These are phyloP conservation scores for Starmera caribaea DNA, from an alignment of 805 yeast genomes.

Conservation along the genomic window DNA sequence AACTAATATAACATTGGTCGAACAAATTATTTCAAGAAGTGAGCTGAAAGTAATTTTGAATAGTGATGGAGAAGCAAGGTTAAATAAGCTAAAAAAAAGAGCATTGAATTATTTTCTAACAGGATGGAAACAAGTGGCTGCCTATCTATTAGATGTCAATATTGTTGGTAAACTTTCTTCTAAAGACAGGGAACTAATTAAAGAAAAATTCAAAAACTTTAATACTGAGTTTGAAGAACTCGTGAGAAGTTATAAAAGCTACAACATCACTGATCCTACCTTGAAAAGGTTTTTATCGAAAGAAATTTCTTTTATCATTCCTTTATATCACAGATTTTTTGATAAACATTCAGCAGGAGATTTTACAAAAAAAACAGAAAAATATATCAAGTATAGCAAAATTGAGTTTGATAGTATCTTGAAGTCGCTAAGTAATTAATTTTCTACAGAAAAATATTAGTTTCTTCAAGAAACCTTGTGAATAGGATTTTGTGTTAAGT, in stretches of 20 bases:
- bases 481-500: too few relatives aligned
- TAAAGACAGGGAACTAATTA: constrained; percentile 74
- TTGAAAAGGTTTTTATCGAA: constrained; percentile 54
- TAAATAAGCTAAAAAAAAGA: constrained; percentile 62
- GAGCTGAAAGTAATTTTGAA: constrained; percentile 48
- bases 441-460: too few relatives aligned
- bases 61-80: constrained; percentile 46
- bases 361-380: constrained; percentile 58
- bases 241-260: constrained; percentile 52
- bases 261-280: constrained; percentile 55
- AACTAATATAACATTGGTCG: constrained; percentile 65
- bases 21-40: constrained; percentile 57
- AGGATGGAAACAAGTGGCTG: constrained; percentile 75
- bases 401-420: constrained; percentile 30
- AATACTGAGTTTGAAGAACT: constrained; percentile 78
- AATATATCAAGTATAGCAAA: constrained; percentile 60
- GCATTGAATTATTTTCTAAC: constrained; percentile 62
- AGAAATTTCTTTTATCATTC: constrained; percentile 69
- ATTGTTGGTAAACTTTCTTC: constrained; percentile 47
- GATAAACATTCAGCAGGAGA: constrained; percentile 66
- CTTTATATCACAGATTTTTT: constrained; percentile 78
- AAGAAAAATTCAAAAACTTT: constrained; percentile 76
- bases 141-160: constrained; percentile 72
- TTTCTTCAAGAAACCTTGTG: too few relatives aligned
- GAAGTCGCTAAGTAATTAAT: constrained; percentile 19